Evolutionary conservation across 495 filamentous ascomycete genomes (phyloP).

Genomic region (Aspergillus kassunensis): DNA sequence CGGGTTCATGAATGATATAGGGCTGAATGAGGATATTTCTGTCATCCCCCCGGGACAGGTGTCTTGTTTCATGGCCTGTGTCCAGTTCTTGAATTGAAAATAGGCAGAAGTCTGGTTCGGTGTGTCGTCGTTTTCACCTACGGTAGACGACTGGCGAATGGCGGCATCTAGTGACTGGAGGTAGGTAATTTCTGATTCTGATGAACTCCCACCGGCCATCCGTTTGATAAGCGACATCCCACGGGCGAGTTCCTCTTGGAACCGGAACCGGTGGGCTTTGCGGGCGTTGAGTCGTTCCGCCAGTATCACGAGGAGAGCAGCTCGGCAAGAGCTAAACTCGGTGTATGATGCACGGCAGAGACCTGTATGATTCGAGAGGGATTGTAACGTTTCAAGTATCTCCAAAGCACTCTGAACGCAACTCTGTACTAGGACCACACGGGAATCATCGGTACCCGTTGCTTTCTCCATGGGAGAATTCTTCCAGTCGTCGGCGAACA

Average conservation of each 20-base stretch:
- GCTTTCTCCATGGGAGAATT: background rate
- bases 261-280: background rate
- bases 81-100: background rate
- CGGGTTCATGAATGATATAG: background rate
- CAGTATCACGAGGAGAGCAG: slow-evolving; percentile 24
- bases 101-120: background rate
- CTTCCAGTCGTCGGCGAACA: background rate
- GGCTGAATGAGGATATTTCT: background rate
- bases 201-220: background rate
- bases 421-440: slow-evolving; percentile 17
- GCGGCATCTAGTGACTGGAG: background rate
- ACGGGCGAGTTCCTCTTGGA: background rate
- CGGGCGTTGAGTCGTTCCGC: background rate
- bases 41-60: background rate
- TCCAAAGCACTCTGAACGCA: slow-evolving; percentile 25
- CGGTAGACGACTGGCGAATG: background rate
- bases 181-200: background rate
- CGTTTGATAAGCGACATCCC: background rate
- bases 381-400: slow-evolving; percentile 20
- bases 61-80: background rate
- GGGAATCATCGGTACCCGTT: background rate
- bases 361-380: slow-evolving; percentile 20
- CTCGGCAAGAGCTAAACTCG: slow-evolving; percentile 34
- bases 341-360: slow-evolving; percentile 33
- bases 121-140: background rate